These are phyloP conservation scores for Protea cynaroides DNA, from an alignment of 164 flowering plant species.

Conservation along the genomic window DNA sequence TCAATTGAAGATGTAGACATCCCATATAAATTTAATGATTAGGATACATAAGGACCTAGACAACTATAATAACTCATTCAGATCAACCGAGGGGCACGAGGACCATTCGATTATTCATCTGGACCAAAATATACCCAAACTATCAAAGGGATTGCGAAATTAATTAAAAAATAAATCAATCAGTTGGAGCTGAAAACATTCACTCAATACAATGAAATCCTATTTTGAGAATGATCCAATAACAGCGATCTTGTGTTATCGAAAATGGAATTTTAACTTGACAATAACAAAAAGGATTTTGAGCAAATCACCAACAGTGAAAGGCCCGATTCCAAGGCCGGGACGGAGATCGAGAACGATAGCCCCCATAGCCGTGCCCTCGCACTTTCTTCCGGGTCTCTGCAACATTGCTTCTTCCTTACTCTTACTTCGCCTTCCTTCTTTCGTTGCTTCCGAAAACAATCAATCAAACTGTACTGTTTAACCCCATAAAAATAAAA, in stretches of 20 bases:
- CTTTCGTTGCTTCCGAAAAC: not conserved
- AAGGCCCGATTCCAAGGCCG: conserved; percentile 82
- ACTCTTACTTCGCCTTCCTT: not conserved
- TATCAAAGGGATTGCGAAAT: not conserved
- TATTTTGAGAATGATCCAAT: too few relatives aligned
- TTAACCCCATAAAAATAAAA: too few relatives aligned
- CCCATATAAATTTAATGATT: too few relatives aligned
- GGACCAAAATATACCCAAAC: not conserved
- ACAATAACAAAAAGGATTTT: not conserved
- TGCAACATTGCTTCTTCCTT: conserved; percentile 26
- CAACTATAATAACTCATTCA: too few relatives aligned
- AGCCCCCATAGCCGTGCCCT: conserved; percentile 95
- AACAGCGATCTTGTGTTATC: too few relatives aligned
- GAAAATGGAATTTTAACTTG: not conserved
- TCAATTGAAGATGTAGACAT: too few relatives aligned
- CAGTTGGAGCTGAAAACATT: not conserved
- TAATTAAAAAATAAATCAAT: not conserved
- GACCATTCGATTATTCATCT: not conserved
- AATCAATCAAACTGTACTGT: too few relatives aligned
- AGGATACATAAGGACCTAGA: too few relatives aligned
- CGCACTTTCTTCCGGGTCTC: conserved; percentile 78
- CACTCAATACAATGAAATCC: not conserved
- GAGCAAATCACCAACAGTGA: conserved; percentile 57
- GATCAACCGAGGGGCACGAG: too few relatives aligned
- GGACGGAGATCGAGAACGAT: conserved; percentile 90